Conservation (phyloP, 2,329 filamentous ascomycete genomes). For the Hypoxylon sp. region DNA sequence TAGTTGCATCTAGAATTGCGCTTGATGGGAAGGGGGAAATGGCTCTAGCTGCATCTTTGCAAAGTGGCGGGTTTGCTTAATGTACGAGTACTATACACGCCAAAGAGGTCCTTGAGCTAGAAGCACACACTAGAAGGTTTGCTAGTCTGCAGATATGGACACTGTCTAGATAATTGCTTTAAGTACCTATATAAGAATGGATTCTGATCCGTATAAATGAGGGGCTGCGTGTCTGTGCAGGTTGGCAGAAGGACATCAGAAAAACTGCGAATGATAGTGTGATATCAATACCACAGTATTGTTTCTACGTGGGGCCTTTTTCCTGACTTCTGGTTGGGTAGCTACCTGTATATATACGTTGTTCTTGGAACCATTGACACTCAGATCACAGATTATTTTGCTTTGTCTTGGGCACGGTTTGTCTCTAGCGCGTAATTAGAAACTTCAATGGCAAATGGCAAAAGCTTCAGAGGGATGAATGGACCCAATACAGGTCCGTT, state of each 20-base stretch:
- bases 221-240: too few relatives aligned
- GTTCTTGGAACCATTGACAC: neutral
- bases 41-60: neutral
- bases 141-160: neutral
- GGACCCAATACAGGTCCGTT: neutral
- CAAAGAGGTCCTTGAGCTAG: slow-evolving; percentile 7
- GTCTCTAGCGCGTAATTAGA: too few relatives aligned
- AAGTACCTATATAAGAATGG: slow-evolving; percentile 28
- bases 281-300: too few relatives aligned
- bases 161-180: slow-evolving; percentile 13
- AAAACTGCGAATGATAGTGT: too few relatives aligned
- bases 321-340: too few relatives aligned
- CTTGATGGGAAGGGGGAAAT: neutral
- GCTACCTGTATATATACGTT: neutral
- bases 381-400: neutral
- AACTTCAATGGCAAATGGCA: neutral
- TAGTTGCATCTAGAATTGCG: slow-evolving; percentile 11
- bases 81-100: slow-evolving; percentile 16
- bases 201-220: slow-evolving; percentile 10
- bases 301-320: too few relatives aligned
- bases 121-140: slow-evolving; percentile 1
- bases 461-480: neutral
- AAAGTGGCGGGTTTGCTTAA: neutral
- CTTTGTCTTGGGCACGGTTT: too few relatives aligned
- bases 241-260: too few relatives aligned